These are phyloP conservation scores for Lepiota venenata DNA, from an alignment of 768 basidiomycete genomes.

Conservation along the genomic window DNA sequence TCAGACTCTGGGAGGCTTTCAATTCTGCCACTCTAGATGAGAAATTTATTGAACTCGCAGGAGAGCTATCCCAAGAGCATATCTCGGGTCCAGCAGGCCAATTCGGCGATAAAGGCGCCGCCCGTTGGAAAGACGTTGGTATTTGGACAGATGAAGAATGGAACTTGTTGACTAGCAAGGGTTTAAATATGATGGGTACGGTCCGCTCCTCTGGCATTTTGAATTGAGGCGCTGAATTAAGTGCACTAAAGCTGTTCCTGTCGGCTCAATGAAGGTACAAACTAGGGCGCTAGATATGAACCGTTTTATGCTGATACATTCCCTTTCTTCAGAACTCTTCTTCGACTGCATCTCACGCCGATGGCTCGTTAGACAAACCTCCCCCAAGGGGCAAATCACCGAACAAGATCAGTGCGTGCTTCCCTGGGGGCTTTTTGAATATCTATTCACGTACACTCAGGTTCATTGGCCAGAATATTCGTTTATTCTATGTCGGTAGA, in stretches of 20 bases:
- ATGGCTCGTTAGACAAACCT: constrained; percentile 47
- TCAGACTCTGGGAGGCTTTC: constrained; percentile 77
- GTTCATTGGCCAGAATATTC: constrained; percentile 78
- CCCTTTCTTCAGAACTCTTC: constrained; percentile 46
- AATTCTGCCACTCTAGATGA: constrained; percentile 75
- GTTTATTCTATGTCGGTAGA: constrained; percentile 91
- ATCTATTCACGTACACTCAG: constrained; percentile 30
- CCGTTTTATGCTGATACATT: constrained; percentile 2
- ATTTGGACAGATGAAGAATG: constrained; percentile 88
- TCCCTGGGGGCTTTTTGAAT: background rate
- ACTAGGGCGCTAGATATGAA: background rate
- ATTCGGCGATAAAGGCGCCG: constrained; percentile 50
- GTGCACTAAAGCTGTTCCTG: constrained; percentile 54
- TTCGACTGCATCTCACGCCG: constrained; percentile 69
- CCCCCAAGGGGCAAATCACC: constrained; percentile 56
- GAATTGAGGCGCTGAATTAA: background rate
- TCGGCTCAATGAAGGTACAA: constrained; percentile 63
- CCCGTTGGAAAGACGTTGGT: constrained; percentile 79
- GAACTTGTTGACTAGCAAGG: constrained; percentile 78
- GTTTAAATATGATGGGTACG: constrained; percentile 74
- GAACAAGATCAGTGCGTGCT: constrained; percentile 55
- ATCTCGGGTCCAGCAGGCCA: constrained; percentile 52
- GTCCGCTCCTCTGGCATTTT: constrained; percentile 16
- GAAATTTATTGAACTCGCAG: constrained; percentile 67
- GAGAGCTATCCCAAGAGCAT: constrained; percentile 69